Evolutionary conservation across 805 yeast species (phyloP).

Genomic region (Ogataea populi-albae): DNA sequence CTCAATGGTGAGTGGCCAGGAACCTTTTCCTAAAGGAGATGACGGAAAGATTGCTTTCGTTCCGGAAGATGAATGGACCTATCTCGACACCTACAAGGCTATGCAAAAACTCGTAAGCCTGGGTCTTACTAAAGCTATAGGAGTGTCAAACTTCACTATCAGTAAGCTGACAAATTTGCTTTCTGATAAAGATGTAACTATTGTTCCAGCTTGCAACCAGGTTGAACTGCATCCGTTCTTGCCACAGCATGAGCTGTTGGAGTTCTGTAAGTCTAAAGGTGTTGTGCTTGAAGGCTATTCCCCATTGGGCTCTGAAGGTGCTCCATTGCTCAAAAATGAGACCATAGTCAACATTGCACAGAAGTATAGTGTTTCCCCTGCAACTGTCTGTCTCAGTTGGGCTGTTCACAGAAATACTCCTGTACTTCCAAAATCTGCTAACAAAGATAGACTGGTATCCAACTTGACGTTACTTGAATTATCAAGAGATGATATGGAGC

Average conservation of each 20-base stretch:
- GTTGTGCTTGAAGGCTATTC: conserved; percentile 73
- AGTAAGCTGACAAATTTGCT: conserved; percentile 52
- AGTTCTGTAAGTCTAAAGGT: conserved; percentile 49
- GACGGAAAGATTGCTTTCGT: conserved; percentile 36
- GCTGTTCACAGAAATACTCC: conserved; percentile 50
- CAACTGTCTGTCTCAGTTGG: conserved; percentile 57
- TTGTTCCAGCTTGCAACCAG: conserved; percentile 71
- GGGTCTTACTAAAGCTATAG: conserved; percentile 61
- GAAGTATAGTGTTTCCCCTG: conserved; percentile 43
- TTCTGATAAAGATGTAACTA: conserved; percentile 41
- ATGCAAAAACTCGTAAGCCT: conserved; percentile 55
- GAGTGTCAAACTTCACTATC: conserved; percentile 72
- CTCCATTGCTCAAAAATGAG: conserved; percentile 49
- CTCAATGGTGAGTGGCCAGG: conserved; percentile 36
- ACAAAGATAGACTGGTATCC: conserved; percentile 30
- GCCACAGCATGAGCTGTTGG: conserved; percentile 60
- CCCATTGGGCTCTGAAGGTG: conserved; percentile 65
- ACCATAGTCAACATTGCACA: conserved; percentile 44
- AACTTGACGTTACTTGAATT: conserved; percentile 37
- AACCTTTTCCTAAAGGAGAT: conserved; percentile 33
- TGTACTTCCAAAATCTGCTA: conserved; percentile 38
- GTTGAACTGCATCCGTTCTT: conserved; percentile 73
- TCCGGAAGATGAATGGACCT: conserved; percentile 31
- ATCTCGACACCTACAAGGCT: conserved; percentile 57
- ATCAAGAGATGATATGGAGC: conserved; percentile 36